A percentile compares a stretch with the other conserved stretches of the same genome.
Conservation (phyloP, 805 yeast species). For the Hanseniaspora valbyensis region DNA sequence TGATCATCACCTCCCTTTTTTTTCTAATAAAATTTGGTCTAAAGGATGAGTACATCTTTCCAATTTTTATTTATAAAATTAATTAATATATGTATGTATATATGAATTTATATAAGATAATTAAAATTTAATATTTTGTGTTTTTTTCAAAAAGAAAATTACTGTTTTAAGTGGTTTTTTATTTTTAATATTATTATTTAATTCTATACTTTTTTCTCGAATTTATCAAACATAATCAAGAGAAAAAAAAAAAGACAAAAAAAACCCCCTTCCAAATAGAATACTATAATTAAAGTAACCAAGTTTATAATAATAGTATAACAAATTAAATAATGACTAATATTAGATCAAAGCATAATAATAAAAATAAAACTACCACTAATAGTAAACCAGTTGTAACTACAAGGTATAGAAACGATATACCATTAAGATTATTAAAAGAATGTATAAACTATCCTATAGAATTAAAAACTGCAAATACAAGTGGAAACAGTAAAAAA, state of each 20-base stretch:
- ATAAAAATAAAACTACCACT: not conserved
- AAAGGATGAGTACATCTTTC: not conserved
- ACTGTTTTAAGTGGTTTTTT: too few relatives aligned
- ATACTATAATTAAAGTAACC: too few relatives aligned
- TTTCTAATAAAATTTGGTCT: not conserved
- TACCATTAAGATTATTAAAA: not conserved
- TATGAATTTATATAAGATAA: not conserved
- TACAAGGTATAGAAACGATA: slow-evolving; percentile 1
- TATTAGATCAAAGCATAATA: not conserved
- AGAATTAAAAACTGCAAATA: not conserved
- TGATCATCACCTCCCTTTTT: not conserved
- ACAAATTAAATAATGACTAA: not conserved
- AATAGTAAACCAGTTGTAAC: not conserved
- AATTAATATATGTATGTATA: not conserved
- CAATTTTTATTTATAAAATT: not conserved
- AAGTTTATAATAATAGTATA: too few relatives aligned
- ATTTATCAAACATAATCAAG: too few relatives aligned
- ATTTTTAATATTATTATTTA: too few relatives aligned
- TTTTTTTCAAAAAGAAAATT: not conserved
- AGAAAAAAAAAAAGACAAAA: too few relatives aligned
- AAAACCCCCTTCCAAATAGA: too few relatives aligned
- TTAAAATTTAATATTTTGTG: not conserved
- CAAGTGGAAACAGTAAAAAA: not conserved
- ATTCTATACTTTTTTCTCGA: too few relatives aligned
- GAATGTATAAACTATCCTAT: slow-evolving; percentile 13